A percentile compares a stretch with the other conserved stretches of the same genome.
phyloP scores from a whole-genome alignment of 1,284 basidiomycete genomes.

The Pyrrhoderma noxium region DNA sequence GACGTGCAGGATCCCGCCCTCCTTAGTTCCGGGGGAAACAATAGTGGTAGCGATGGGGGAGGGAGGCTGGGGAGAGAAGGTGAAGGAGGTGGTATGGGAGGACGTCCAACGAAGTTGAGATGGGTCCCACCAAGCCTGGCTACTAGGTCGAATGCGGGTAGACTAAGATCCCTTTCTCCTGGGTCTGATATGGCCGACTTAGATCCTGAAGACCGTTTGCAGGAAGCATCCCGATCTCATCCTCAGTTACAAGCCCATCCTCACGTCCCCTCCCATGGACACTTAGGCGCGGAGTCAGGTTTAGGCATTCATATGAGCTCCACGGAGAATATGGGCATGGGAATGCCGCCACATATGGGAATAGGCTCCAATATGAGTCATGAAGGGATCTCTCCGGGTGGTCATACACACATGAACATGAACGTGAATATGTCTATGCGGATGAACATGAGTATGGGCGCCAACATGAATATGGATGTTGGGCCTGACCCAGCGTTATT shows the following conservation, averaged over 20 bases:
- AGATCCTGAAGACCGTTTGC: constrained; percentile 29
- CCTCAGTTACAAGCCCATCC: background rate
- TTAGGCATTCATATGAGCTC: too few species aligned
- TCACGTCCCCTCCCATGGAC: too few species aligned
- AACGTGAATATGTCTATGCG: background rate
- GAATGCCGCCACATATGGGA: background rate
- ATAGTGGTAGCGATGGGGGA: constrained; percentile 1
- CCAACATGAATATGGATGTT: background rate
- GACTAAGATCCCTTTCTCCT: constrained; percentile 18
- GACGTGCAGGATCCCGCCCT: constrained; percentile 31
- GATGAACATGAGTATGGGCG: background rate
- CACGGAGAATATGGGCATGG: too few species aligned
- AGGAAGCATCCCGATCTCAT: constrained; percentile 26
- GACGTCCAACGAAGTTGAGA: constrained; percentile 33
- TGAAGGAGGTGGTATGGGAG: background rate
- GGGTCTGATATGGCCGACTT: constrained; percentile 18
- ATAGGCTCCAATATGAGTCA: background rate
- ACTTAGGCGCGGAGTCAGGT: background rate
- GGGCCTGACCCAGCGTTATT: constrained; percentile 7
- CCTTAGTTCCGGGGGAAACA: background rate
- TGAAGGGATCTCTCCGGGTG: background rate
- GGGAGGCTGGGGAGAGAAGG: constrained; percentile 8
- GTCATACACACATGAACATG: too few species aligned
- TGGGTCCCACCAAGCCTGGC: constrained; percentile 37
- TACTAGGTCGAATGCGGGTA: constrained; percentile 26